Evolutionary conservation across 2,329 filamentous ascomycete genomes (phyloP).

Genomic region (Thelonectria rubi): DNA sequence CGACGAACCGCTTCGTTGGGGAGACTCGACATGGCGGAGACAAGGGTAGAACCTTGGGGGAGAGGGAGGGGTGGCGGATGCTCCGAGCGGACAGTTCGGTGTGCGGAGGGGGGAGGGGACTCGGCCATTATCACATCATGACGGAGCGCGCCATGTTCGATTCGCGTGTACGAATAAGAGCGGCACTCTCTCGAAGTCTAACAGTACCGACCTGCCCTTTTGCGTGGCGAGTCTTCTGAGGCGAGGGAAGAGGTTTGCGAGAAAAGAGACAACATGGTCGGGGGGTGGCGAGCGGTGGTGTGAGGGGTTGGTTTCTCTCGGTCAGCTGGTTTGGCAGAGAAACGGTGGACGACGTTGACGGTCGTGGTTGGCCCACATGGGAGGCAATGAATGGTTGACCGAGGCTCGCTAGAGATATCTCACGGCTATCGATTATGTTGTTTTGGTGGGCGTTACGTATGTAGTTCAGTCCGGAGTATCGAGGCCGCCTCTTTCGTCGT

Average conservation of each 20-base stretch:
- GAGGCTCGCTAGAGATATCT: constrained; percentile 9
- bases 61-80: neutral
- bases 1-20: constrained; percentile 7
- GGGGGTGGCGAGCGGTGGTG: constrained; percentile 14
- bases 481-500: too few species aligned
- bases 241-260: constrained; percentile 2
- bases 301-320: constrained; percentile 14
- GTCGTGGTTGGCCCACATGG: constrained; percentile 13
- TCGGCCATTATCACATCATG: constrained; percentile 10
- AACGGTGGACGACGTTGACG: constrained; percentile 9
- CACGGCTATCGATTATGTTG: neutral
- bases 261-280: constrained; percentile 25
- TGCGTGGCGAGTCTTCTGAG: neutral
- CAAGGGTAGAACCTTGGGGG: constrained; percentile 15
- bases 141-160: neutral
- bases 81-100: neutral
- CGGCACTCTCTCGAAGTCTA: neutral
- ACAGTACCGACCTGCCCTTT: neutral
- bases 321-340: constrained; percentile 1
- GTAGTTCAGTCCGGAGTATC: too few species aligned
- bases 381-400: constrained; percentile 1
- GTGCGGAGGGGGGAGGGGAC: constrained; percentile 1
- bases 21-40: neutral
- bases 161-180: neutral
- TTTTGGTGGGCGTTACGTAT: too few species aligned